Conservation (phyloP, 345 rosid species). For the Citrus australasica region DNA sequence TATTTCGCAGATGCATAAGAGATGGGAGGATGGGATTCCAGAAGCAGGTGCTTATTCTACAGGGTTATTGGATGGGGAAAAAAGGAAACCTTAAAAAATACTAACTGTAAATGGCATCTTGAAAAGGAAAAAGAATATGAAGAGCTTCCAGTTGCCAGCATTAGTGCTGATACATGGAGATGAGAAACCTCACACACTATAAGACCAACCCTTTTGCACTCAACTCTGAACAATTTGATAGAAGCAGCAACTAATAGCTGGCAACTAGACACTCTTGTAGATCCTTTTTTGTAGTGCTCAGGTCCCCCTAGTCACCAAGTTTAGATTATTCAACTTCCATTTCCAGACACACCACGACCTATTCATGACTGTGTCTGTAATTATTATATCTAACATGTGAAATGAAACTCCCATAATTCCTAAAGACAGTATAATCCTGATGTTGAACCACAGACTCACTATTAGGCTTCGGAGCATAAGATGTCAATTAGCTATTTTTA, state of each 20-base stretch:
- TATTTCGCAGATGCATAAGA: too few relatives aligned
- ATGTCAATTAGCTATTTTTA: not conserved
- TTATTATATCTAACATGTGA: not conserved
- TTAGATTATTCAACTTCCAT: not conserved
- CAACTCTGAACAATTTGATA: constrained; percentile 5
- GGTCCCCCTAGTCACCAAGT: not conserved
- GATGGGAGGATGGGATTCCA: not conserved
- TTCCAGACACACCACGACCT: not conserved
- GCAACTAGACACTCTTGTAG: not conserved
- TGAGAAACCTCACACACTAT: too few relatives aligned
- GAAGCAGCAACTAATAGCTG: not conserved
- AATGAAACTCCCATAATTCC: not conserved
- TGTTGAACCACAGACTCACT: not conserved
- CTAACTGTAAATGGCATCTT: not conserved
- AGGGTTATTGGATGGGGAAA: not conserved
- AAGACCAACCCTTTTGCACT: not conserved
- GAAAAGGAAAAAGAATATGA: not conserved
- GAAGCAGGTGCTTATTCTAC: not conserved
- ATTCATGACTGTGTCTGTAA: not conserved
- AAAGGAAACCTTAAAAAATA: not conserved
- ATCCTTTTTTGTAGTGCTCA: not conserved
- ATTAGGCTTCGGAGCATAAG: not conserved
- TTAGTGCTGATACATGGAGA: not conserved
- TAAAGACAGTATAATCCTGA: not conserved
- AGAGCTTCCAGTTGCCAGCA: constrained; percentile 1